Conservation (phyloP, 768 basidiomycete species). For the Russula brevipes region DNA sequence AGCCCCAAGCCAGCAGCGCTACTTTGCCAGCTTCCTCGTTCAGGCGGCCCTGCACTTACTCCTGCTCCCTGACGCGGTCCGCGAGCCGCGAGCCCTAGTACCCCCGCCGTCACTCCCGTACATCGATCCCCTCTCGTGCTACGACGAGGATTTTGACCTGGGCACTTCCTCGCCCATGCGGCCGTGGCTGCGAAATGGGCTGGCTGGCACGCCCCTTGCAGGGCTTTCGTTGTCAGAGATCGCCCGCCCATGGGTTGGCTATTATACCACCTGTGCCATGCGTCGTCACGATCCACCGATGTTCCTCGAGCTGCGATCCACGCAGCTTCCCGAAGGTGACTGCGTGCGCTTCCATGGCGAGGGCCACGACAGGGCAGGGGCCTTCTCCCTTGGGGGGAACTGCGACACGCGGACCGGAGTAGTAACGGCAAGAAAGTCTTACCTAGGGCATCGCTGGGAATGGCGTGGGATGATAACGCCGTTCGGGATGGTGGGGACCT, state of each 20-base stretch:
- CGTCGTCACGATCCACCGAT: not conserved
- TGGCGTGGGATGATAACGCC: conserved; percentile 10
- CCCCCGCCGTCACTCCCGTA: too few relatives aligned
- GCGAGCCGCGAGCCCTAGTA: too few relatives aligned
- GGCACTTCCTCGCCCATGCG: not conserved
- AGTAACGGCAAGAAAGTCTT: not conserved
- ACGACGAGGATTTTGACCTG: not conserved
- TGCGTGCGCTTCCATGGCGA: not conserved
- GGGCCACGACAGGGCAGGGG: not conserved
- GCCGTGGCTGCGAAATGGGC: conserved; percentile 9
- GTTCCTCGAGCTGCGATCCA: not conserved
- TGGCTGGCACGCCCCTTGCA: conserved; percentile 10
- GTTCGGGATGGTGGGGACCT: conserved; percentile 15
- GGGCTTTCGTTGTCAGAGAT: not conserved
- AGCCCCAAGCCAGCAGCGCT: too few relatives aligned
- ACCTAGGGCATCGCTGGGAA: not conserved
- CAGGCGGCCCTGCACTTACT: too few relatives aligned
- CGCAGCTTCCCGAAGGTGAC: not conserved
- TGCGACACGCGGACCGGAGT: not conserved
- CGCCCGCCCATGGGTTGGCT: conserved; percentile 1
- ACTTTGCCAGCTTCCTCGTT: too few relatives aligned
- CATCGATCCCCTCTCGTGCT: not conserved
- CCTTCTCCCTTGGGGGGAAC: not conserved
- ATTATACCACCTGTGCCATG: not conserved
- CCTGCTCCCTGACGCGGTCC: too few relatives aligned